Conservation (phyloP, 2,329 filamentous ascomycete species). For the Penicillium sp. region DNA sequence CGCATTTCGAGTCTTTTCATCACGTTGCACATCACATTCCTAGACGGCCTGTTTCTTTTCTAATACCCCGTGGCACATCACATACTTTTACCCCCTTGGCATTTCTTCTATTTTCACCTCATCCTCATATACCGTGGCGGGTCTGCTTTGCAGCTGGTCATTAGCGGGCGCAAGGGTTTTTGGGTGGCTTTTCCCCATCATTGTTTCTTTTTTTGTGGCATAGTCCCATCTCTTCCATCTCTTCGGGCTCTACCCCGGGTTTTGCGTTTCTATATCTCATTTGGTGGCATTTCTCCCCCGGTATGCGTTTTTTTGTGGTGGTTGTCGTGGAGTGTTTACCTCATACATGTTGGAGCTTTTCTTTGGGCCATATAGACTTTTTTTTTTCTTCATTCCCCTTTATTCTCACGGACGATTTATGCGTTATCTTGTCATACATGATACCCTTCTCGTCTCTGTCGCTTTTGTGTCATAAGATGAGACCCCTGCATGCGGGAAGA, state of each 20-base stretch:
- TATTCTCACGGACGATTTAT: neutral
- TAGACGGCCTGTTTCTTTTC: conserved; percentile 29
- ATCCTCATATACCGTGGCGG: conserved; percentile 26
- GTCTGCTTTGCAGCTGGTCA: conserved; percentile 34
- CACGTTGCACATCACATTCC: conserved; percentile 21
- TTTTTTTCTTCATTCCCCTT: neutral
- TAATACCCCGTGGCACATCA: conserved; percentile 26
- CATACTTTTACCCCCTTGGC: conserved; percentile 6
- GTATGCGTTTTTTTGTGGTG: neutral
- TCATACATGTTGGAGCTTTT: conserved; percentile 5
- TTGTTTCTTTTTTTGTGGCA: conserved; percentile 17
- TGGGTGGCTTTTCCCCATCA: conserved; percentile 30
- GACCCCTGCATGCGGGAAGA: neutral
- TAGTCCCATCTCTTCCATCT: conserved; percentile 3
- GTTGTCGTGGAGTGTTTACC: conserved; percentile 1
- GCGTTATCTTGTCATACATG: neutral
- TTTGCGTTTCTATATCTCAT: neutral
- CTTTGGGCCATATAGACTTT: conserved; percentile 17
- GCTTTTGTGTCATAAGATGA: neutral
- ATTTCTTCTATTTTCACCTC: conserved; percentile 17
- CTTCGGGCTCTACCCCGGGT: neutral
- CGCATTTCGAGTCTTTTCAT: conserved; percentile 9
- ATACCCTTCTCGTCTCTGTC: neutral
- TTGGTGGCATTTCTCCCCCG: neutral
- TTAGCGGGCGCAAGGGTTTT: conserved; percentile 40